Percentiles rank a stretch among this genome's conserved stretches.
Conservation (phyloP, 2,329 filamentous ascomycete species). For the Nemania sp. region DNA sequence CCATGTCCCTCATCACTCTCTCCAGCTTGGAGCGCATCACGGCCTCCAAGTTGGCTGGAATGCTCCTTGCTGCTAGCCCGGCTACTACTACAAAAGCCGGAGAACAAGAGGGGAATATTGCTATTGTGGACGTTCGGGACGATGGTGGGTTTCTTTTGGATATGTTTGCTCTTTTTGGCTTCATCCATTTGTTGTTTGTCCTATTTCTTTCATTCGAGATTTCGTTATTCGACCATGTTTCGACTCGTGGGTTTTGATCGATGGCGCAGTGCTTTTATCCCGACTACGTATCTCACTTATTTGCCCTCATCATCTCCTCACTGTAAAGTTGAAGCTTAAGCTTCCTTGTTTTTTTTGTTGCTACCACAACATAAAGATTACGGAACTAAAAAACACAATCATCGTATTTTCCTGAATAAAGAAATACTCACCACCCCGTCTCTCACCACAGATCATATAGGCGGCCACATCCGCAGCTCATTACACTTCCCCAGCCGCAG, state of each 20-base stretch:
- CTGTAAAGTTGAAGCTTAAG: too few relatives aligned
- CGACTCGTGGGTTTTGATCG: too few relatives aligned
- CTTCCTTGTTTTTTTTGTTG: too few relatives aligned
- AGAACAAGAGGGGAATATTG: constrained; percentile 59
- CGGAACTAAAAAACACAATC: too few relatives aligned
- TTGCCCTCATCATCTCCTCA: too few relatives aligned
- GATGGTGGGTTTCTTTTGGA: constrained; percentile 26
- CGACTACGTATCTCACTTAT: too few relatives aligned
- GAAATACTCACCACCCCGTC: neutral
- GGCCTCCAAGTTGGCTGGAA: constrained; percentile 74
- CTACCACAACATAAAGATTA: too few relatives aligned
- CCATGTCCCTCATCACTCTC: constrained; percentile 57
- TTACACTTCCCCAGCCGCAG: constrained; percentile 79
- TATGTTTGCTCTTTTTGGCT: neutral
- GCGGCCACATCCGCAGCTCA: constrained; percentile 86
- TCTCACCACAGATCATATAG: constrained; percentile 76
- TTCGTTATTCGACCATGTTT: too few relatives aligned
- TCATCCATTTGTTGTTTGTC: neutral
- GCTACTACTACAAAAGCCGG: neutral
- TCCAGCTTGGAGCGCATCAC: constrained; percentile 74
- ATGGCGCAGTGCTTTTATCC: too few relatives aligned
- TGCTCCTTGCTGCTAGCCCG: constrained; percentile 65
- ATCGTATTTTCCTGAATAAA: too few relatives aligned
- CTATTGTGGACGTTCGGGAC: constrained; percentile 90
- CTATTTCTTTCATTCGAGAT: neutral